These are phyloP conservation scores for Ogataea methanolica DNA, from an alignment of 805 yeast species.

Conservation along the genomic window DNA sequence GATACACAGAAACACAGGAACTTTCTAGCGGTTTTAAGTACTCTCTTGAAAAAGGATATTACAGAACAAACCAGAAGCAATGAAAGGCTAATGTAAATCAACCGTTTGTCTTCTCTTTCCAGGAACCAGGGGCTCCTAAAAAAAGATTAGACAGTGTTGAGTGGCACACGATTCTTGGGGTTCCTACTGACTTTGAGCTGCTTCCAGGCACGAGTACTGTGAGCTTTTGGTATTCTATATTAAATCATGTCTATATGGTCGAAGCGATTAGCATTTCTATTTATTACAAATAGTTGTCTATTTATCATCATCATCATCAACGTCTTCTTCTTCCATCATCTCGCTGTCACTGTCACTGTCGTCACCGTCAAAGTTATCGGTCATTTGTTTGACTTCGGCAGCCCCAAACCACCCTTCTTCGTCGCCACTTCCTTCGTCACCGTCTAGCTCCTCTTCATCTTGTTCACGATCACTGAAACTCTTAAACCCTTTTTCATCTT, in stretches of 20 bases:
- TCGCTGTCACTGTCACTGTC: slow-evolving; percentile 33
- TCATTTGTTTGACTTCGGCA: slow-evolving; percentile 24
- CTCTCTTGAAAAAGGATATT: neutral
- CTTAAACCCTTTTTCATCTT: slow-evolving; percentile 20
- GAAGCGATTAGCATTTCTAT: neutral
- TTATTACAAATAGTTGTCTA: neutral
- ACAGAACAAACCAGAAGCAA: neutral
- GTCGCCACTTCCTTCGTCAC: slow-evolving; percentile 28
- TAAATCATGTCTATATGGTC: neutral
- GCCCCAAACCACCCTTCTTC: slow-evolving; percentile 35
- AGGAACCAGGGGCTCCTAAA: no score
- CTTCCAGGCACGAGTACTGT: no score
- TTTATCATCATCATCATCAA: slow-evolving; percentile 25
- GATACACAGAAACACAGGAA: neutral
- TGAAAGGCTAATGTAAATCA: neutral
- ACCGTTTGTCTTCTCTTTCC: no score
- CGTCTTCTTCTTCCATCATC: no score
- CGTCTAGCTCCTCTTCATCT: slow-evolving; percentile 22
- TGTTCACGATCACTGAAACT: slow-evolving; percentile 15
- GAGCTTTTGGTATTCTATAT: neutral
- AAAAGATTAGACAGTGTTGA: no score
- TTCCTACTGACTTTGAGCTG: no score
- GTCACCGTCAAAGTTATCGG: slow-evolving; percentile 32
- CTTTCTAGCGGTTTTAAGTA: no score
- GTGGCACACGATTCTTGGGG: no score